Evolutionary conservation across 1,139 yeast species (phyloP).

Genomic region (Yamadazyma blattariae): DNA sequence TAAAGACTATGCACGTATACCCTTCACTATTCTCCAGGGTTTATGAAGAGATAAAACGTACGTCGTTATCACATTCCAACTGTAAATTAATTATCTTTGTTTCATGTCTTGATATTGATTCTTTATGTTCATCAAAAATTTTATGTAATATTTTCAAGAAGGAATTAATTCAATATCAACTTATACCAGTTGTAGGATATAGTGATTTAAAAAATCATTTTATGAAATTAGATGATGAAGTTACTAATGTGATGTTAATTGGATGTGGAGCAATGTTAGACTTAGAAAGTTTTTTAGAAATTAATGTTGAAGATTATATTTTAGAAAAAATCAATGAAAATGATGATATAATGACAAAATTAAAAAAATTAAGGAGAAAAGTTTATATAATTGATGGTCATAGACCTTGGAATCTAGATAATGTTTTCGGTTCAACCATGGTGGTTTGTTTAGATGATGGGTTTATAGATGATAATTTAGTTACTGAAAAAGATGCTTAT

Average conservation of each 20-base stretch:
- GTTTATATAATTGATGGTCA: constrained; percentile 88
- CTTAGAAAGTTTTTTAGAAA: constrained; percentile 71
- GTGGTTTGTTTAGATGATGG: constrained; percentile 91
- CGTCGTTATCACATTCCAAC: constrained; percentile 80
- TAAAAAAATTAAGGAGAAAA: constrained; percentile 21
- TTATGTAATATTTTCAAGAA: constrained; percentile 68
- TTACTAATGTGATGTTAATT: constrained; percentile 72
- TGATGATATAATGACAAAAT: constrained; percentile 10
- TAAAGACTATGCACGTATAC: constrained; percentile 58
- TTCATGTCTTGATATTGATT: constrained; percentile 88
- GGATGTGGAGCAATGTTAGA: constrained; percentile 98
- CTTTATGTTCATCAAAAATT: constrained; percentile 85
- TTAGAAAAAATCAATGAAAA: constrained; percentile 7
- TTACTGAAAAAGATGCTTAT: constrained; percentile 56
- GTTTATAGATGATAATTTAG: constrained; percentile 53
- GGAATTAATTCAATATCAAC: constrained; percentile 82
- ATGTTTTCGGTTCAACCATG: constrained; percentile 80
- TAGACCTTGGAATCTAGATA: constrained; percentile 95
- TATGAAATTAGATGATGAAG: constrained; percentile 63
- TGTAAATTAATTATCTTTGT: constrained; percentile 87
- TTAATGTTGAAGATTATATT: constrained; percentile 50
- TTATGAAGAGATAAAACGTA: constrained; percentile 56
- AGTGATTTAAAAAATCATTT: constrained; percentile 69
- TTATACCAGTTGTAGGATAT: constrained; percentile 94
- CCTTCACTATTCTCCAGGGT: constrained; percentile 60